Percentiles rank a stretch among this genome's conserved stretches.
phyloP scores from a whole-genome alignment of 2,329 filamentous ascomycete species.

The Purpureocillium lavendulum region DNA sequence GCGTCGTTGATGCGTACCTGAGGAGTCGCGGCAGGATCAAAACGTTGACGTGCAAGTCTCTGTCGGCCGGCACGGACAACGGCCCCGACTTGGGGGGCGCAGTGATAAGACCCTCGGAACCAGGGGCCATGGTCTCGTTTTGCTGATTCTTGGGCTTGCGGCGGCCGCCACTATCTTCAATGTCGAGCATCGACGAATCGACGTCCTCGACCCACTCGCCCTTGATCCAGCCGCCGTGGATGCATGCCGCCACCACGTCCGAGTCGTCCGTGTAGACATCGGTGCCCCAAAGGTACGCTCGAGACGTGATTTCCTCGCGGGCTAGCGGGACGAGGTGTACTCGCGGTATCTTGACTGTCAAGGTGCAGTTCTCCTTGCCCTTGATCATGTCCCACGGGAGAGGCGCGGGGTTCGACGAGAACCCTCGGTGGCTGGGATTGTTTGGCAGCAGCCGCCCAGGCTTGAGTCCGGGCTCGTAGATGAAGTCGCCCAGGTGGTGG shows the following conservation, averaged over 20 bases:
- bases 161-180: constrained; percentile 29
- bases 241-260: constrained; percentile 83
- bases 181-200: constrained; percentile 57
- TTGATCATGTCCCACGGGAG: constrained; percentile 66
- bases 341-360: constrained; percentile 79
- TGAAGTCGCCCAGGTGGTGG: constrained; percentile 72
- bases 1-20: constrained; percentile 65
- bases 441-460: constrained; percentile 37
- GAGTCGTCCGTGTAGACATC: constrained; percentile 96
- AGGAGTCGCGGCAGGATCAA: constrained; percentile 73
- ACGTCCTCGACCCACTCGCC: constrained; percentile 80
- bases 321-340: constrained; percentile 62
- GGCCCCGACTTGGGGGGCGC: constrained; percentile 53
- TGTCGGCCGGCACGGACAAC: constrained; percentile 53
- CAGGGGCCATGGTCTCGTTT: constrained; percentile 21
- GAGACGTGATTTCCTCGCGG: constrained; percentile 74
- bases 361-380: constrained; percentile 78
- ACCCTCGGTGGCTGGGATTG: constrained; percentile 30
- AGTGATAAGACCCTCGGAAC: constrained; percentile 35
- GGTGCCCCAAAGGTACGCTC: constrained; percentile 82
- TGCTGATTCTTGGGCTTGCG: constrained; percentile 21
- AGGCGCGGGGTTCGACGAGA: constrained; percentile 54
- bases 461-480: constrained; percentile 66
- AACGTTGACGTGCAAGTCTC: constrained; percentile 81
- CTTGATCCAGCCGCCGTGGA: constrained; percentile 86